Evolutionary conservation across 2,329 filamentous ascomycete species (phyloP).

Genomic region (Colletotrichum aenigma): DNA sequence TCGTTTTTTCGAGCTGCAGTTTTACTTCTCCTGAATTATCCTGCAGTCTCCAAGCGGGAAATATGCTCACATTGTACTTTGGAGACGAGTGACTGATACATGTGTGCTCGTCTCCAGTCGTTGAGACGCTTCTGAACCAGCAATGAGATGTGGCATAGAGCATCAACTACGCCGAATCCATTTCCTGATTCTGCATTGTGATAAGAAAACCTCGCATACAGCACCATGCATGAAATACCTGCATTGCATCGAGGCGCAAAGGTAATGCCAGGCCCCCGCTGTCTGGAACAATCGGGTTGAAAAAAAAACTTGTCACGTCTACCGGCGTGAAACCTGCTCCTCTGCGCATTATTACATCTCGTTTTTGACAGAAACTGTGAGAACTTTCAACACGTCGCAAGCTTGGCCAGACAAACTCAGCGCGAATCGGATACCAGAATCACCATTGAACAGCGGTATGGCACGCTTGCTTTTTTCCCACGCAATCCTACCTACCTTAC

Average conservation of each 20-base stretch:
- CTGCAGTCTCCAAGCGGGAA: not conserved
- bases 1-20: not conserved
- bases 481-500: not conserved
- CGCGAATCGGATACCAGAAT: not conserved
- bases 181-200: not conserved
- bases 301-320: not conserved
- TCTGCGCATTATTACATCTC: not conserved
- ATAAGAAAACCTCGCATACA: not conserved
- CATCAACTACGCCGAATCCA: not conserved
- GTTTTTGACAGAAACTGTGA: not conserved
- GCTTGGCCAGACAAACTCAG: not conserved
- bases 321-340: not conserved
- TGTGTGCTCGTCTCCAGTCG: not conserved
- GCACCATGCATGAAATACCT: not conserved
- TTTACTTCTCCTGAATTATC: not conserved
- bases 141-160: not conserved
- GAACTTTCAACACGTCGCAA: not conserved
- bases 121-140: not conserved
- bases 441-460: not conserved
- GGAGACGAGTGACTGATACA: not conserved
- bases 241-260: not conserved
- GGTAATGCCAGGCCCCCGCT: not conserved
- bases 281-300: not conserved
- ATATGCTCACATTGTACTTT: not conserved
- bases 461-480: not conserved